phyloP scores from a whole-genome alignment of 495 filamentous ascomycete species.

The Bathelium albidoporum region DNA sequence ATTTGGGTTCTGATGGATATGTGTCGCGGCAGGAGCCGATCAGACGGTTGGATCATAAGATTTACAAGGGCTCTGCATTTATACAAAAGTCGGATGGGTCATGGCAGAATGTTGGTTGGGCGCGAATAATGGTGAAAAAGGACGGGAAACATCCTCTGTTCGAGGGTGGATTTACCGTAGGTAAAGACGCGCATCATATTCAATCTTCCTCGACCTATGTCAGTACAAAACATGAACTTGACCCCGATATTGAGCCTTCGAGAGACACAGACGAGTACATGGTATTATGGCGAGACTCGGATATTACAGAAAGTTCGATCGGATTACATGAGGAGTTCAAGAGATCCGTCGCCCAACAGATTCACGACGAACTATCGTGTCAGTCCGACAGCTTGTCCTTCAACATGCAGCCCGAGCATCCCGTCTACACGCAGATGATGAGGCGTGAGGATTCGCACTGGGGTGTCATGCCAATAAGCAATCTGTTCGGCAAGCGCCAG shows the following conservation, averaged over 20 bases:
- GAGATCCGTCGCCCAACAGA: constrained; percentile 14
- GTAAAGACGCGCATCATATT: constrained; percentile 77
- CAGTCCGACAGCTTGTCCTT: constrained; percentile 57
- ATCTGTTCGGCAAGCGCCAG: constrained; percentile 47
- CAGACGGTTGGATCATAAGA: constrained; percentile 58
- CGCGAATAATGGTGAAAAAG: constrained; percentile 61
- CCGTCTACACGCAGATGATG: constrained; percentile 43
- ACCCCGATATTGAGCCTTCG: constrained; percentile 50
- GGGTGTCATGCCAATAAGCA: constrained; percentile 44
- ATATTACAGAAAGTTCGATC: constrained; percentile 43
- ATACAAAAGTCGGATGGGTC: constrained; percentile 23
- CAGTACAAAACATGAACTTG: constrained; percentile 59
- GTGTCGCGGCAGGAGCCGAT: constrained; percentile 52
- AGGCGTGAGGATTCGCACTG: constrained; percentile 37
- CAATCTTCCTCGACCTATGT: constrained; percentile 66
- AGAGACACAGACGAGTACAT: constrained; percentile 61
- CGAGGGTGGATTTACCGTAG: constrained; percentile 77
- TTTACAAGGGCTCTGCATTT: constrained; percentile 76
- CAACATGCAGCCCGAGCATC: constrained; percentile 57
- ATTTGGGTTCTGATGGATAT: constrained; percentile 59
- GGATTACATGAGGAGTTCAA: constrained; percentile 42
- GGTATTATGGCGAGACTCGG: constrained; percentile 85
- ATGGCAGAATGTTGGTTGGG: constrained; percentile 80
- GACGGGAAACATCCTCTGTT: constrained; percentile 78
- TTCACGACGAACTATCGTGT: constrained; percentile 37